Conservation (phyloP, 2,329 filamentous ascomycete species). For the Hortaea werneckii region DNA sequence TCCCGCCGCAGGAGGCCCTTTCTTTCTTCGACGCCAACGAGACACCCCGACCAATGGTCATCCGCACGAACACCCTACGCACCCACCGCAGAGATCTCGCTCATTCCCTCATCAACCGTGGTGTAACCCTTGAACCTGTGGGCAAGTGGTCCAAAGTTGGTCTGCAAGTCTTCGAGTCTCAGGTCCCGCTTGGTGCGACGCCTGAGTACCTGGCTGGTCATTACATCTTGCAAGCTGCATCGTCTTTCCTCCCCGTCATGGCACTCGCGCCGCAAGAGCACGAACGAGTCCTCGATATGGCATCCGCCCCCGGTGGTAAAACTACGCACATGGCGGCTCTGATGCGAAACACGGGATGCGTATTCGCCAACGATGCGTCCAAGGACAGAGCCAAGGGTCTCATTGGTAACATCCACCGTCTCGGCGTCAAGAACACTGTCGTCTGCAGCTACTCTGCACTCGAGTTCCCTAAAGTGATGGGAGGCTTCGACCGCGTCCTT, state of each 20-base stretch:
- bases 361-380: conserved; percentile 95
- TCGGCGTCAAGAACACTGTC: conserved; percentile 86
- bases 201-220: conserved; percentile 95
- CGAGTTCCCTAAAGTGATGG: conserved; percentile 88
- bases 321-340: conserved; percentile 92
- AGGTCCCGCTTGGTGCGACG: conserved; percentile 79
- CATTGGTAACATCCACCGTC: conserved; percentile 93
- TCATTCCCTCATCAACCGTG: conserved; percentile 87
- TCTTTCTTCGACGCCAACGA: conserved; percentile 99
- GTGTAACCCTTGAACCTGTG: conserved; percentile 89
- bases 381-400: conserved; percentile 90
- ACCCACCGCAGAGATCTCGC: conserved; percentile 70
- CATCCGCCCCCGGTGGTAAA: conserved; percentile 89
- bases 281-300: conserved; percentile 89
- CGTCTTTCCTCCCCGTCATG: conserved; percentile 96
- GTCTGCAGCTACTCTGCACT: conserved; percentile 93
- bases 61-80: conserved; percentile 90
- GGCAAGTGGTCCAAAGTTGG: conserved; percentile 99
- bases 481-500: conserved; percentile 88
- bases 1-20: conserved; percentile 86
- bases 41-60: conserved; percentile 82
- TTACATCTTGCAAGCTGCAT: conserved; percentile 95
- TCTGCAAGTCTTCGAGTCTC: conserved; percentile 88
- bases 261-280: conserved; percentile 87
- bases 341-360: conserved; percentile 93